phyloP scores from a whole-genome alignment of 352 stramenopile species.

The Globisporangium paddicum region DNA sequence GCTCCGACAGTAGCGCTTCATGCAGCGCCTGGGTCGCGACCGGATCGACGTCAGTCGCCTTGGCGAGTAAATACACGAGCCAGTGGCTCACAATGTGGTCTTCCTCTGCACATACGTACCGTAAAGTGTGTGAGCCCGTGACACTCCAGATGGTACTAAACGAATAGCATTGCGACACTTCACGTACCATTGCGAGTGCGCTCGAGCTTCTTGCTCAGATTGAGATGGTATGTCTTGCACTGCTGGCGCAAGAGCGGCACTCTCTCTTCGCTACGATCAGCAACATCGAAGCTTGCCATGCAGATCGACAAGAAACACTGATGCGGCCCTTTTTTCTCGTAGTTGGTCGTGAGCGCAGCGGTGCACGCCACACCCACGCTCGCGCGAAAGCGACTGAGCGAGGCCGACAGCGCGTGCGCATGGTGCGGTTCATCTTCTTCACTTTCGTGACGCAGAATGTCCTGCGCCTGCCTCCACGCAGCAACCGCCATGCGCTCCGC shows the following conservation, averaged over 20 bases:
- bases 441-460: constrained; percentile 30
- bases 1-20: constrained; percentile 23
- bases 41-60: constrained; percentile 30
- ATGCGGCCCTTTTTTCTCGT: constrained; percentile 53
- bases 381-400: constrained; percentile 28
- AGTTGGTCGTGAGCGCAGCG: constrained; percentile 59
- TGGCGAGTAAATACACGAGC: constrained; percentile 64
- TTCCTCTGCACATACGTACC: constrained; percentile 41
- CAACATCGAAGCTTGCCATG: constrained; percentile 6
- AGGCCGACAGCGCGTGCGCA: constrained; percentile 18
- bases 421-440: constrained; percentile 18
- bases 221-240: constrained; percentile 55
- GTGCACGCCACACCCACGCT: constrained; percentile 69
- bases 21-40: constrained; percentile 24
- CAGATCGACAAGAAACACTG: constrained; percentile 72
- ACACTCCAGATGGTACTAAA: no score
- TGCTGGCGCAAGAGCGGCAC: constrained; percentile 16
- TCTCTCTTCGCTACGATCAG: neutral
- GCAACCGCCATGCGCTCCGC: constrained; percentile 57
- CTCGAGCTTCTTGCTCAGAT: constrained; percentile 55
- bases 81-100: constrained; percentile 63
- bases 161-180: no score
- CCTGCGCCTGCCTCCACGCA: constrained; percentile 41
- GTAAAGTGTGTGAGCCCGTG: no score
- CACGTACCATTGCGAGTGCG: constrained; percentile 29